Evolutionary conservation across 495 filamentous ascomycete genomes (phyloP), one percentile per base, ranked within the genome.

Genomic region (Aspergillus campestris): DNA sequence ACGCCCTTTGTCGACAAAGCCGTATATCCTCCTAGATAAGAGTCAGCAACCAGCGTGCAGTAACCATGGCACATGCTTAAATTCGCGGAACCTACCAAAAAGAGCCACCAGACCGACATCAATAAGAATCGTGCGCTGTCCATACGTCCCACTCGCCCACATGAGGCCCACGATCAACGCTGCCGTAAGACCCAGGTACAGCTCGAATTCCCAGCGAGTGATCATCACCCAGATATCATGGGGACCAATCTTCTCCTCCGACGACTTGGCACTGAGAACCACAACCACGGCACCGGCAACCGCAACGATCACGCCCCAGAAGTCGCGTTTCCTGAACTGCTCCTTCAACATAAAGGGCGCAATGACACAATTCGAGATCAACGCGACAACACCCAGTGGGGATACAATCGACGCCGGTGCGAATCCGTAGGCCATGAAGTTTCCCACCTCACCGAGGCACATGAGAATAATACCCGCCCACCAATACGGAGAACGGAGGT

Each of bases 401-500:
- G 87, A 92, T n/a, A 98, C 92, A 49, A 98, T 95, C 9, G 91
- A 96, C 3, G 92, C 92, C 12, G 92, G 90, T n/a, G 92, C 92
- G 60, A 98, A 98, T 8, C 92, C 92, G 60, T 98, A 98, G 4
- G 92, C 92, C 44, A 98, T 73, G 62, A 98, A 98, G 61, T 98
- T 98, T 14, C 92, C 92, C 47, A 81, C 80, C 68, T 98, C 92
- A 10, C 92, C 92, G n/a, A 94, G 64, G 6, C 78, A 84, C 82
- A 97, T 97, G 43, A 98, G 72, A 4, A 87, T 70, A 42, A 96
- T 88, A 8, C 92, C 92, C 40, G 77, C 67, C 92, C 92, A 97
- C 92, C 92, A 98, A 55, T 91, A 95, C 5, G 89, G 89, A 8
- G 89, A 94, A 38, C 79, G 79, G 34, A 98, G 75, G 62, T 96